Conservation (phyloP, 2,329 filamentous ascomycete species). For the Colletotrichum eleusines region DNA sequence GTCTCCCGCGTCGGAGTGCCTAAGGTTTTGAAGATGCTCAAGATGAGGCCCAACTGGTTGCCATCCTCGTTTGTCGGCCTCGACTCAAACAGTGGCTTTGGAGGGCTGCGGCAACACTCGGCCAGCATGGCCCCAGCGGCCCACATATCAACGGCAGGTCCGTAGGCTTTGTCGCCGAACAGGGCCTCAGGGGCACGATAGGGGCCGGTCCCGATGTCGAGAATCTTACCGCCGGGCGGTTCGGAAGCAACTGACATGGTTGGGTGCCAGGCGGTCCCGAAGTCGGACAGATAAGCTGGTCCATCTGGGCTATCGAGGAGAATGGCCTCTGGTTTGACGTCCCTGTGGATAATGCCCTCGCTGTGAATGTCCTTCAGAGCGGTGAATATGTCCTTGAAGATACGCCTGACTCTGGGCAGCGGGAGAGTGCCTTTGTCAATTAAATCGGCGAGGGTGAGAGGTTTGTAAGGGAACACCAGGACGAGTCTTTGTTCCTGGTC, state of each 20-base stretch:
- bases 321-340: conserved; percentile 93
- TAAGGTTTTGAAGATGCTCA: conserved; percentile 91
- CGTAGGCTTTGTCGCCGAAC: conserved; percentile 84
- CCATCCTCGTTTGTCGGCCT: conserved; percentile 80
- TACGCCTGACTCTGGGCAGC: conserved; percentile 51
- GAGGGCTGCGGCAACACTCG: conserved; percentile 72
- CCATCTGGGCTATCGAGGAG: conserved; percentile 76
- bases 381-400: conserved; percentile 75
- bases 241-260: conserved; percentile 71
- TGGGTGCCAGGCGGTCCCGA: conserved; percentile 90
- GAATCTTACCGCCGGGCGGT: conserved; percentile 76
- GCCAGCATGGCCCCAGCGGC: conserved; percentile 85
- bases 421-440: conserved; percentile 63
- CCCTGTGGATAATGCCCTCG: conserved; percentile 87
- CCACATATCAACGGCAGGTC: conserved; percentile 86
- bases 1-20: conserved; percentile 84
- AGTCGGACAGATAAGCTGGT: conserved; percentile 86
- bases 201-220: conserved; percentile 92
- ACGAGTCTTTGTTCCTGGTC: conserved; percentile 79
- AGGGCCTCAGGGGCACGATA: conserved; percentile 93
- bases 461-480: conserved; percentile 87
- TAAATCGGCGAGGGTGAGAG: conserved; percentile 76
- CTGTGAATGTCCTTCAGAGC: conserved; percentile 80
- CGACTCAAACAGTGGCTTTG: conserved; percentile 82
- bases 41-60: conserved; percentile 89